These are phyloP conservation scores for Lepidium aucheri DNA, from an alignment of 345 rosid genomes.

Conservation along the genomic window DNA sequence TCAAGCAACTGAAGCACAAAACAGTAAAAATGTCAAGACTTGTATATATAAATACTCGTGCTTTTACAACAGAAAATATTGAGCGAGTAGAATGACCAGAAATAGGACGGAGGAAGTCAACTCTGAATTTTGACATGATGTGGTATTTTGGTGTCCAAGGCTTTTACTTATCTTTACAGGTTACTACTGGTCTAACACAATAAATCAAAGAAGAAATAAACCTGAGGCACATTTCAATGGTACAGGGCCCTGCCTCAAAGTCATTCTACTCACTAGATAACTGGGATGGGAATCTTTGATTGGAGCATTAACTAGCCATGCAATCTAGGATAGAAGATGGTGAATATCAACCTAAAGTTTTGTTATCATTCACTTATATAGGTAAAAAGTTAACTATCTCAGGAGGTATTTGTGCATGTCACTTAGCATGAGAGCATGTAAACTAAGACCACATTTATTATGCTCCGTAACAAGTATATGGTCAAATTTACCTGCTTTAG, in stretches of 20 bases:
- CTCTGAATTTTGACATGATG: neutral
- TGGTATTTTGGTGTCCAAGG: neutral
- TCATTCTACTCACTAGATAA: no score
- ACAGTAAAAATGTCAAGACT: neutral
- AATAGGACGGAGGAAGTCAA: neutral
- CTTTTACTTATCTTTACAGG: neutral
- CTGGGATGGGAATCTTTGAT: neutral
- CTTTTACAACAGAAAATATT: neutral
- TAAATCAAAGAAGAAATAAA: neutral
- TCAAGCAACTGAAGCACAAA: conserved; percentile 69
- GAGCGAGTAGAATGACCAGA: neutral
- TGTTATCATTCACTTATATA: neutral
- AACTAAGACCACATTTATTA: neutral
- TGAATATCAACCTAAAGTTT: neutral
- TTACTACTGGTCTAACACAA: neutral
- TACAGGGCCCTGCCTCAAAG: neutral
- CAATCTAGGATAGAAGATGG: neutral
- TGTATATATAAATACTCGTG: neutral
- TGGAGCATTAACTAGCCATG: neutral
- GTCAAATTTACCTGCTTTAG: conserved; percentile 67
- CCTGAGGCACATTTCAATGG: neutral
- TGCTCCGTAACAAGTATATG: neutral
- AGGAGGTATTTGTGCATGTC: neutral
- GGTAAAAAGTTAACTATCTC: neutral
- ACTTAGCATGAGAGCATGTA: neutral